phyloP scores from a whole-genome alignment of 1,284 basidiomycete species.

The Ganoderma leucocontextum region DNA sequence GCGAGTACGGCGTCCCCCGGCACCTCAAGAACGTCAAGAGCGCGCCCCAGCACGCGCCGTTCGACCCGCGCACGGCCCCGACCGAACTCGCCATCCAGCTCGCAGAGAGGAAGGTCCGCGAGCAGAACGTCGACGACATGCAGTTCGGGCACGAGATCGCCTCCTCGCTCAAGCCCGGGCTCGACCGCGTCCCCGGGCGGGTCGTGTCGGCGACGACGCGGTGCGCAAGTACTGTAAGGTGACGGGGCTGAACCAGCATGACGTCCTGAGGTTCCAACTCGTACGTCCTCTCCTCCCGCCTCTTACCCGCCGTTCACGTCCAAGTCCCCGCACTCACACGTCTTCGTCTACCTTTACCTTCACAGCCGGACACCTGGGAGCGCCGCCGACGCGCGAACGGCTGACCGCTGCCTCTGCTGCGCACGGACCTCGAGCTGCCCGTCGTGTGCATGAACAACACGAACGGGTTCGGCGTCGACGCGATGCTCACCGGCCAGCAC shows the following conservation, averaged over 20 bases:
- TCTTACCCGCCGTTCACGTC: neutral
- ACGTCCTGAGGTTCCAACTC: conserved; percentile 8
- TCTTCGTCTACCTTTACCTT: neutral
- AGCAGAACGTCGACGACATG: conserved; percentile 1
- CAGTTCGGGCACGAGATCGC: conserved; percentile 8
- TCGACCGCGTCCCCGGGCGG: conserved; percentile 8
- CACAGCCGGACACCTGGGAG: conserved; percentile 4
- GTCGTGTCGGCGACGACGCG: conserved; percentile 12
- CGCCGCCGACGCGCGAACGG: conserved; percentile 2
- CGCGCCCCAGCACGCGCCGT: conserved; percentile 5
- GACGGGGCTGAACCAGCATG: conserved; percentile 6
- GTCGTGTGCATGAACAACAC: conserved; percentile 18
- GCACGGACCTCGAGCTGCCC: conserved; percentile 12
- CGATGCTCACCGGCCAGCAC: conserved; percentile 8
- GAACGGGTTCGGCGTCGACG: conserved; percentile 10
- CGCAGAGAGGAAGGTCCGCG: neutral
- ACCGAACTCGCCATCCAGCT: neutral
- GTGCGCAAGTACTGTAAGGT: conserved; percentile 10
- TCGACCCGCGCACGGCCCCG: neutral
- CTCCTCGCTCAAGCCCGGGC: neutral
- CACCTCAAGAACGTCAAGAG: conserved; percentile 13
- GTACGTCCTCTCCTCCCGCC: conserved; percentile 1
- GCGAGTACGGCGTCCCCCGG: conserved; percentile 10
- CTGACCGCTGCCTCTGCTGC: neutral
- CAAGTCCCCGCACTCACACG: neutral